Conservation (phyloP, 2,329 filamentous ascomycete genomes). For the Simplicillium sp. region DNA sequence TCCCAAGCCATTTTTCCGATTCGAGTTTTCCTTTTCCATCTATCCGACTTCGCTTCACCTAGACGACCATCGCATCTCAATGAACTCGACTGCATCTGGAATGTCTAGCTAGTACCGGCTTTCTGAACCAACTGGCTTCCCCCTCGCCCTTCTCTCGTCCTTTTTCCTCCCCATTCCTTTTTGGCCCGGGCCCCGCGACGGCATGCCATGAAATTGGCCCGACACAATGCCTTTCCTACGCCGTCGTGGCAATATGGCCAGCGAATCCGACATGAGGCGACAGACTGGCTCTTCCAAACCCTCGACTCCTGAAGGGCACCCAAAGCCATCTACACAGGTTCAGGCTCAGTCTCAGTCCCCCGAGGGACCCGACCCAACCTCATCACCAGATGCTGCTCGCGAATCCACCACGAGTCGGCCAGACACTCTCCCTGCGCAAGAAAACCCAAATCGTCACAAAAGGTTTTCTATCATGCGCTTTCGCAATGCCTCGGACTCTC, state of each 20-base stretch:
- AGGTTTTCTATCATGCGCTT: slow-evolving; percentile 69
- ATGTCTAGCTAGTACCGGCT: too few relatives aligned
- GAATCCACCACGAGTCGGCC: slow-evolving; percentile 21
- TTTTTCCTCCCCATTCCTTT: too few relatives aligned
- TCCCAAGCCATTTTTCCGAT: too few relatives aligned
- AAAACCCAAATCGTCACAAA: slow-evolving; percentile 45
- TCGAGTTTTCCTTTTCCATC: too few relatives aligned
- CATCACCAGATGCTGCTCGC: background rate
- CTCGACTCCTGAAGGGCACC: slow-evolving; percentile 18
- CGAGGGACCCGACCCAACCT: too few relatives aligned
- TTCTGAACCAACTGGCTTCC: too few relatives aligned
- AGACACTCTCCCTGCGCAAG: slow-evolving; percentile 41
- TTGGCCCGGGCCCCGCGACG: too few relatives aligned
- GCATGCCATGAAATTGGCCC: too few relatives aligned
- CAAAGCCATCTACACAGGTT: slow-evolving; percentile 14
- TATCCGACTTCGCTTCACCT: too few relatives aligned
- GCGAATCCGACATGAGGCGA: slow-evolving; percentile 49
- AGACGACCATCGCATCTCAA: too few relatives aligned
- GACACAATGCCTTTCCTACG: slow-evolving; percentile 49
- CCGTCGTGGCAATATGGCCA: slow-evolving; percentile 50
- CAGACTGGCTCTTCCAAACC: slow-evolving; percentile 30
- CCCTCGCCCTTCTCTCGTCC: too few relatives aligned
- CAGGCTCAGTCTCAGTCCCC: slow-evolving; percentile 7
- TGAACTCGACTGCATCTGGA: too few relatives aligned
- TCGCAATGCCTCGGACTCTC: slow-evolving; percentile 87